These are phyloP conservation scores for Carallia brachiata DNA, from an alignment of 345 rosid species.

Conservation along the genomic window DNA sequence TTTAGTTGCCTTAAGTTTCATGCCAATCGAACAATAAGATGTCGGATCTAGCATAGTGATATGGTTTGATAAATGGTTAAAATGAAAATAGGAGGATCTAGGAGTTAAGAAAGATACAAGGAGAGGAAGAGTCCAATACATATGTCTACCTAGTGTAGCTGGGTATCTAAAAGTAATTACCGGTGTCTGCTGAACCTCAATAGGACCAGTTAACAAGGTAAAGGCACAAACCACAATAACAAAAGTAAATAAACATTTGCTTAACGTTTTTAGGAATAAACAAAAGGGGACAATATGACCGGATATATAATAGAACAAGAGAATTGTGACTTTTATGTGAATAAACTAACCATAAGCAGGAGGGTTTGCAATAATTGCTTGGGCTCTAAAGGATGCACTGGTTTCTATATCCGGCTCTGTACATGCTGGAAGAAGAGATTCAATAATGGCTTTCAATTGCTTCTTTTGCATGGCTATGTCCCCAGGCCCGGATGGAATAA, in stretches of 20 bases:
- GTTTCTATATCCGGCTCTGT: slow-evolving; percentile 83
- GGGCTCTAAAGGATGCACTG: slow-evolving; percentile 71
- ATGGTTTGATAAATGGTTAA: neutral
- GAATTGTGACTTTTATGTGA: neutral
- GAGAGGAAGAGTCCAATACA: too few relatives aligned
- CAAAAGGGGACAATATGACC: neutral
- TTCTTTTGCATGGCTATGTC: slow-evolving; percentile 87
- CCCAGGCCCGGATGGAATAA: slow-evolving; percentile 93
- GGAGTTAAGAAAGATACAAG: too few relatives aligned
- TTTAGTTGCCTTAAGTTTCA: neutral
- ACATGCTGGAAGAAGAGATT: slow-evolving; percentile 96
- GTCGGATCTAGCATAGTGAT: too few relatives aligned
- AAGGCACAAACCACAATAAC: neutral
- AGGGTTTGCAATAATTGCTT: slow-evolving; percentile 97
- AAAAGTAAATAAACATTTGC: too few relatives aligned
- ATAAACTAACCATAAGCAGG: slow-evolving; percentile 80
- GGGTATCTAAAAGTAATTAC: neutral
- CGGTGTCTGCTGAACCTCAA: neutral
- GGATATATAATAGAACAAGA: neutral
- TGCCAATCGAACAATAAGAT: neutral
- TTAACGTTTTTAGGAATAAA: neutral
- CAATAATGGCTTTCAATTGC: slow-evolving; percentile 89
- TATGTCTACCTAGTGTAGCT: neutral
- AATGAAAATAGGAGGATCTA: neutral
- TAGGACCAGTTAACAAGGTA: neutral